Evolutionary conservation across 495 filamentous ascomycete genomes (phyloP).

Genomic region (Neurospora sp.): DNA sequence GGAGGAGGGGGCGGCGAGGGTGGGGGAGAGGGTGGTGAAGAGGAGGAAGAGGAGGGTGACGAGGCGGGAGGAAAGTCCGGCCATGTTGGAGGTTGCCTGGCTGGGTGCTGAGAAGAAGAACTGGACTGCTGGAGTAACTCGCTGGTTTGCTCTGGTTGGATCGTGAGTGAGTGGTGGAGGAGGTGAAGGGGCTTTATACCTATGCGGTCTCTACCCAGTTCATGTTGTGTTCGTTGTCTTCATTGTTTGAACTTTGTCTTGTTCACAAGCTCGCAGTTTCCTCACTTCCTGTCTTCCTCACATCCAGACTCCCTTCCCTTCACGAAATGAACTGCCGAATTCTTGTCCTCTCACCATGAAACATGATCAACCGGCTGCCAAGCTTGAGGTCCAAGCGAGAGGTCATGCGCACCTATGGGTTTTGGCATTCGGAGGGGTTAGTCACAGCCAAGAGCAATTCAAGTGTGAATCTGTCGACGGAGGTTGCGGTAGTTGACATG

Average conservation of each 20-base stretch:
- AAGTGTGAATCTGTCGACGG: not conserved
- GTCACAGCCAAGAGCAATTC: not conserved
- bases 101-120: not conserved
- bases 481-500: not conserved
- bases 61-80: not conserved
- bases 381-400: not conserved
- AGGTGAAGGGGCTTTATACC: not conserved
- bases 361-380: not conserved
- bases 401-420: not conserved
- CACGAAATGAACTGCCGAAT: not conserved
- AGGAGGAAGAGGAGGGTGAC: not conserved
- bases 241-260: not conserved
- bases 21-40: not conserved
- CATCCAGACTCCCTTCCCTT: not conserved
- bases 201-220: not conserved
- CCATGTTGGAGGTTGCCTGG: not conserved
- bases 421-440: not conserved
- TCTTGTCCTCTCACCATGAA: not conserved
- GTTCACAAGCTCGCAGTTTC: not conserved
- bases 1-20: conserved; percentile 13
- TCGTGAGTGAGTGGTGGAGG: not conserved
- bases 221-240: not conserved
- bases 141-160: not conserved
- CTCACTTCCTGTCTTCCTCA: no score
- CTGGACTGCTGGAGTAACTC: not conserved